Conservation (phyloP, 1,139 yeast species). For the Taphrina communis region DNA sequence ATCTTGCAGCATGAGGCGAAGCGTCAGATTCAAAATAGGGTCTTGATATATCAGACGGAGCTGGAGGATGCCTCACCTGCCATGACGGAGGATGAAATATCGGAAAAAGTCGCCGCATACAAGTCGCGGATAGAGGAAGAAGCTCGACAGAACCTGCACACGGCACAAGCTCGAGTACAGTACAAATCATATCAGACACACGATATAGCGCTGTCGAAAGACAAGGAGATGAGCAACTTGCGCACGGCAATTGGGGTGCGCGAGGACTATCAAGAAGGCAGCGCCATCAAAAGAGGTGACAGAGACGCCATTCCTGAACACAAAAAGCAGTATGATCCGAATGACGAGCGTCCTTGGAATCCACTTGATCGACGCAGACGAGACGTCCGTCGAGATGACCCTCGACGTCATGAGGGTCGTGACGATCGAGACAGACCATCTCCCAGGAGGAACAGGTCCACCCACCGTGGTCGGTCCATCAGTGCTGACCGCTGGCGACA, state of each 20-base stretch:
- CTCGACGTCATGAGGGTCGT: neutral
- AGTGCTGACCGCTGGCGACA: constrained; percentile 10
- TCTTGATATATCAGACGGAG: constrained; percentile 14
- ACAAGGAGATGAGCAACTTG: constrained; percentile 30
- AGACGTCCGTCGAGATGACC: neutral
- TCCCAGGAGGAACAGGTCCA: neutral
- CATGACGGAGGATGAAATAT: constrained; percentile 4
- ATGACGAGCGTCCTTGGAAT: constrained; percentile 3
- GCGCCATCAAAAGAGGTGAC: constrained; percentile 25
- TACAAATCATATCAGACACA: constrained; percentile 39
- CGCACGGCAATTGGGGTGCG: constrained; percentile 35
- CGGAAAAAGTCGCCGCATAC: constrained; percentile 1
- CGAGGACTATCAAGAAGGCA: constrained; percentile 39
- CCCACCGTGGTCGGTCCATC: neutral
- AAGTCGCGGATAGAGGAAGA: constrained; percentile 12
- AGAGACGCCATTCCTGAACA: neutral
- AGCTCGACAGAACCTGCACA: constrained; percentile 3
- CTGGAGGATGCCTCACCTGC: constrained; percentile 25
- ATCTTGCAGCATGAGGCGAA: constrained; percentile 58
- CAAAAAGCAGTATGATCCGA: constrained; percentile 14
- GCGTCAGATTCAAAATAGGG: constrained; percentile 61
- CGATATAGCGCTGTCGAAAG: constrained; percentile 36
- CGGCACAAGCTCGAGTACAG: neutral
- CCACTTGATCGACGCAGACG: constrained; percentile 23
- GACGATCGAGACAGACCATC: neutral